These are phyloP conservation scores for Botrytis squamosa DNA, from an alignment of 2,329 filamentous ascomycete genomes.

Conservation along the genomic window DNA sequence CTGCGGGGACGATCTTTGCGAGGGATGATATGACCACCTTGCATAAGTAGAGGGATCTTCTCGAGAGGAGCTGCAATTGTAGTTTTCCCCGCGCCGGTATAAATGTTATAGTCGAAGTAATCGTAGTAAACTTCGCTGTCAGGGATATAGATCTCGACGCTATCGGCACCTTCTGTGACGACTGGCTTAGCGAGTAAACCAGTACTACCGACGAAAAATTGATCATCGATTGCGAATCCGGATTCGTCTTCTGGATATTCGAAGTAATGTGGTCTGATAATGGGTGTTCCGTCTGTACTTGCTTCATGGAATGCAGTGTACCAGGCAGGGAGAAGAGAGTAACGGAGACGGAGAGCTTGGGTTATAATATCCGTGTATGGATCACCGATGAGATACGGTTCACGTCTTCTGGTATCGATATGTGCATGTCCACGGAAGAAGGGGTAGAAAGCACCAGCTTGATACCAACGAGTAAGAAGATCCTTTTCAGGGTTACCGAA, in stretches of 20 bases:
- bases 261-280: conserved; percentile 90
- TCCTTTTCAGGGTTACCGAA: conserved; percentile 96
- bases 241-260: conserved; percentile 81
- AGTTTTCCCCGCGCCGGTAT: conserved; percentile 67
- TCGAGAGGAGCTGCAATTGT: conserved; percentile 77
- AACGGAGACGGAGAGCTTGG: conserved; percentile 82
- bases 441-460: conserved; percentile 93
- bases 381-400: conserved; percentile 84
- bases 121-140: conserved; percentile 91
- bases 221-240: conserved; percentile 87
- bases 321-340: conserved; percentile 87
- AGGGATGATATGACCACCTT: conserved; percentile 86
- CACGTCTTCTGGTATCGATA: conserved; percentile 90
- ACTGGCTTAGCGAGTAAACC: conserved; percentile 93
- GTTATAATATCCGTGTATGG: conserved; percentile 86
- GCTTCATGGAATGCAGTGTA: conserved; percentile 96
- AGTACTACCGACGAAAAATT: conserved; percentile 85
- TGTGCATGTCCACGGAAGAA: conserved; percentile 98
- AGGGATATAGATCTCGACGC: conserved; percentile 79
- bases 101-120: conserved; percentile 83
- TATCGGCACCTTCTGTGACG: conserved; percentile 70
- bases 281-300: conserved; percentile 76
- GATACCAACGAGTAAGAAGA: conserved; percentile 91
- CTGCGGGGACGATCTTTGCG: conserved; percentile 85
- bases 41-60: conserved; percentile 86